Percentiles rank a stretch among this genome's conserved stretches.
These are phyloP conservation scores for Pseudopithomyces chartarum DNA, from an alignment of 2,329 filamentous ascomycete genomes.

Conservation along the genomic window DNA sequence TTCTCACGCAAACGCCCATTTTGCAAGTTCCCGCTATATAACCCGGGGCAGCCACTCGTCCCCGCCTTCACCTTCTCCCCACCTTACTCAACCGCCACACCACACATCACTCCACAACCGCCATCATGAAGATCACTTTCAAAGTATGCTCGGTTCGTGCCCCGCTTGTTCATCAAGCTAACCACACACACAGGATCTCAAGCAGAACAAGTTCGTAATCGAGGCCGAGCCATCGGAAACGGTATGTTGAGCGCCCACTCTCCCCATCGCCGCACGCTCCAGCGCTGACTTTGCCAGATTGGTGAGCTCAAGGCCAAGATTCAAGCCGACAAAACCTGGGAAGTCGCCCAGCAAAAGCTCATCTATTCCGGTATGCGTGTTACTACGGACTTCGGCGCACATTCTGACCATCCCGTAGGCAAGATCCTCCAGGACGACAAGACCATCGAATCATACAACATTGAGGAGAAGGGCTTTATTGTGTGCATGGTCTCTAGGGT, in stretches of 20 bases:
- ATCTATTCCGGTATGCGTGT: slow-evolving; percentile 86
- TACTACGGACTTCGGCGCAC: slow-evolving; percentile 15
- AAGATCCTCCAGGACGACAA: slow-evolving; percentile 99
- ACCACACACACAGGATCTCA: slow-evolving; percentile 74
- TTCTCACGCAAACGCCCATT: not conserved
- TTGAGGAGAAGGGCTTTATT: slow-evolving; percentile 99
- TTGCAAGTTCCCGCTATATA: slow-evolving; percentile 7
- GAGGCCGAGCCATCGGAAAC: slow-evolving; percentile 92
- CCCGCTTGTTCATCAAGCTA: slow-evolving; percentile 13
- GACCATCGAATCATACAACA: slow-evolving; percentile 94
- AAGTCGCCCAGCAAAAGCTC: slow-evolving; percentile 86
- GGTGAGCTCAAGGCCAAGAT: slow-evolving; percentile 93
- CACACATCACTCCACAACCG: slow-evolving; percentile 17
- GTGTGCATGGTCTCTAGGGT: slow-evolving; percentile 99
- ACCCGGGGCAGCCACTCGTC: slow-evolving; percentile 10
- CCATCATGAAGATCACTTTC: slow-evolving; percentile 72
- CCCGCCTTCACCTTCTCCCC: slow-evolving; percentile 31
- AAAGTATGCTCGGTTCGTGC: slow-evolving; percentile 56
- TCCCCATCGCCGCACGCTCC: slow-evolving; percentile 17
- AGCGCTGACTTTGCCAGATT: slow-evolving; percentile 62
- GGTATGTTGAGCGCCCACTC: slow-evolving; percentile 58
- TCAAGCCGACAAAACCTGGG: slow-evolving; percentile 90
- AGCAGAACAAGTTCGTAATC: slow-evolving; percentile 97
- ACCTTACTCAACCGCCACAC: slow-evolving; percentile 21
- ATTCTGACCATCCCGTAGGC: slow-evolving; percentile 60